These are phyloP conservation scores for Asterophora parasitica DNA, from an alignment of 768 basidiomycete species.

Conservation along the genomic window DNA sequence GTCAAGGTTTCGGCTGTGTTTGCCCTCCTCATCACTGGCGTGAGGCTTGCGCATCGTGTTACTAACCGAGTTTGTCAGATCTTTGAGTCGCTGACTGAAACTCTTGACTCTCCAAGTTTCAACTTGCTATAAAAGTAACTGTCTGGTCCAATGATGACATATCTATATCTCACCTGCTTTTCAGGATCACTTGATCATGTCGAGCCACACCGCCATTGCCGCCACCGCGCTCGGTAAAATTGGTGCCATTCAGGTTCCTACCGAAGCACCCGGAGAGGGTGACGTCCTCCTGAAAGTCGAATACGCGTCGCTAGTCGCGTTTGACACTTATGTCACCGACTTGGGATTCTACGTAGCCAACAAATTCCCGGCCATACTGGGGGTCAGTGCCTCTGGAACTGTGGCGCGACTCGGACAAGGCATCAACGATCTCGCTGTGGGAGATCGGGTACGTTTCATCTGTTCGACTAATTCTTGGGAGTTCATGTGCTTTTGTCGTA, in stretches of 20 bases:
- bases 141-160: not conserved
- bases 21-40: no score
- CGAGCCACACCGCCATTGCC: constrained; percentile 40
- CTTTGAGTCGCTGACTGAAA: no score
- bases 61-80: no score
- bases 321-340: constrained; percentile 35
- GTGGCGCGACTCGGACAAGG: constrained; percentile 29
- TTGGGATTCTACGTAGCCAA: constrained; percentile 19
- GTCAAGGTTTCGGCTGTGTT: no score
- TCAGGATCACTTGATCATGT: constrained; percentile 16
- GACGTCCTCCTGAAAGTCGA: constrained; percentile 34
- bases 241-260: constrained; percentile 29
- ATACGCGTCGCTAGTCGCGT: constrained; percentile 32
- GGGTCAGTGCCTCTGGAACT: constrained; percentile 31
- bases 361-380: constrained; percentile 31
- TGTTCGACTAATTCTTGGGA: not conserved
- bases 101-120: not conserved
- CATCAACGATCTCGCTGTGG: constrained; percentile 26
- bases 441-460: constrained; percentile 29
- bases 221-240: constrained; percentile 29
- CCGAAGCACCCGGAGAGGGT: constrained; percentile 24
- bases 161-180: not conserved
- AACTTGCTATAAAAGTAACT: not conserved
- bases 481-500: not conserved
- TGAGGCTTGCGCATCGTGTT: no score